Conservation (phyloP, 2,329 filamentous ascomycete genomes). For the Parafenestella ontariensis region DNA sequence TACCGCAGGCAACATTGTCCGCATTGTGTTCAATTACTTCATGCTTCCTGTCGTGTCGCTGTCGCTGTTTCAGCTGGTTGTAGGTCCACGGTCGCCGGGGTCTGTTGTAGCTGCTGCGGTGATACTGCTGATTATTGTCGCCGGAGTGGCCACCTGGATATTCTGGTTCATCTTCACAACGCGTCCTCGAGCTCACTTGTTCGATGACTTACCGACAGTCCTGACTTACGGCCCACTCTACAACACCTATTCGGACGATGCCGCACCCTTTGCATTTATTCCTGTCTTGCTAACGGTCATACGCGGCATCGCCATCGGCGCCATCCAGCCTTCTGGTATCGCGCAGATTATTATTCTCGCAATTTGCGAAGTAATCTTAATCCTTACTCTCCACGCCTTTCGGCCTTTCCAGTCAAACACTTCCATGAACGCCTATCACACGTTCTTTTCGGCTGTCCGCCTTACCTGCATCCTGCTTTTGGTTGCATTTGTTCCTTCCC, state of each 20-base stretch:
- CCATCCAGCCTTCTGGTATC: constrained; percentile 89
- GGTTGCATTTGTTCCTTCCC: constrained; percentile 78
- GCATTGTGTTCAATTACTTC: constrained; percentile 92
- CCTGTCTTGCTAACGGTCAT: constrained; percentile 85
- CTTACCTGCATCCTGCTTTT: constrained; percentile 67
- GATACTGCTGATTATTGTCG: constrained; percentile 73
- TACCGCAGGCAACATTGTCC: constrained; percentile 63
- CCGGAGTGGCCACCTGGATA: constrained; percentile 79
- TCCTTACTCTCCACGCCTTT: constrained; percentile 87
- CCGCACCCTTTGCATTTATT: constrained; percentile 86
- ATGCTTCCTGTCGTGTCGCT: constrained; percentile 84
- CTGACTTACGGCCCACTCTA: constrained; percentile 92
- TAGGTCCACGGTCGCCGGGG: constrained; percentile 70
- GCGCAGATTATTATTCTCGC: constrained; percentile 91
- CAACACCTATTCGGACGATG: constrained; percentile 95
- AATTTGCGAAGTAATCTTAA: constrained; percentile 90
- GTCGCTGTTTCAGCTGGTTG: constrained; percentile 90
- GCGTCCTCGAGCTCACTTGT: constrained; percentile 83
- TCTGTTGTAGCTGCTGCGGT: constrained; percentile 78
- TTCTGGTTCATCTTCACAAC: constrained; percentile 81
- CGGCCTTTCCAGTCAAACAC: constrained; percentile 88
- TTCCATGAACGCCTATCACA: constrained; percentile 97
- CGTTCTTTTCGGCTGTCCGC: constrained; percentile 79
- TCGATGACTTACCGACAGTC: constrained; percentile 90
- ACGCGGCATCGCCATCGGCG: constrained; percentile 88